Percentiles rank a stretch among this genome's conserved stretches.
Conservation (phyloP, 345 rosid species). For the Conringia planisiliqua region DNA sequence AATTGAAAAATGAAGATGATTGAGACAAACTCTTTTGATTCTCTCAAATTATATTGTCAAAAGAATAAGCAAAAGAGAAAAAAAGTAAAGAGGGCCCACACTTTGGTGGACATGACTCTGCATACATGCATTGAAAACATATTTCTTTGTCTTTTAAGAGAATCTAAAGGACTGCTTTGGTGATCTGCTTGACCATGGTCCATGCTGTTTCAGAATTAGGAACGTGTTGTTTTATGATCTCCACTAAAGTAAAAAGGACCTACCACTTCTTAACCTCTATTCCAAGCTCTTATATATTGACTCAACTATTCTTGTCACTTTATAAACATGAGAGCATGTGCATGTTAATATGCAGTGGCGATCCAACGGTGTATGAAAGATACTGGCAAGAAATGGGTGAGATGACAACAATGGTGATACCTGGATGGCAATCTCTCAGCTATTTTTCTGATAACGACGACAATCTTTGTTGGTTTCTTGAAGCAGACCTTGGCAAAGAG, state of each 20-base stretch:
- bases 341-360: constrained; percentile 56
- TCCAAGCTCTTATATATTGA: not conserved
- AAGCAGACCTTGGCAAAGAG: constrained; percentile 63
- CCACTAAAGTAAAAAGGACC: not conserved
- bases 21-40: constrained; percentile 4
- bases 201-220: not conserved
- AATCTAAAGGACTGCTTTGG: constrained; percentile 24
- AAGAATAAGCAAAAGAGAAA: not conserved
- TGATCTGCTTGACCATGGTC: constrained; percentile 12
- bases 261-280: not conserved
- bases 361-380: constrained; percentile 81
- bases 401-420: constrained; percentile 61
- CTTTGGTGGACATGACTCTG: constrained; percentile 9
- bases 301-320: not conserved
- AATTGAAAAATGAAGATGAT: not conserved
- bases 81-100: not conserved
- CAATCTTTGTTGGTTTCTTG: constrained; percentile 86
- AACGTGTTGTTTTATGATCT: constrained; percentile 6
- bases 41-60: not conserved
- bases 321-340: not conserved
- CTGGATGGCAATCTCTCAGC: constrained; percentile 85
- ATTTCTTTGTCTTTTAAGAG: constrained; percentile 4
- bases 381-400: constrained; percentile 76
- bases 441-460: constrained; percentile 63
- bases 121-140: not conserved